phyloP scores from a whole-genome alignment of 495 filamentous ascomycete species.

The Polyplosphaeria fusca region DNA sequence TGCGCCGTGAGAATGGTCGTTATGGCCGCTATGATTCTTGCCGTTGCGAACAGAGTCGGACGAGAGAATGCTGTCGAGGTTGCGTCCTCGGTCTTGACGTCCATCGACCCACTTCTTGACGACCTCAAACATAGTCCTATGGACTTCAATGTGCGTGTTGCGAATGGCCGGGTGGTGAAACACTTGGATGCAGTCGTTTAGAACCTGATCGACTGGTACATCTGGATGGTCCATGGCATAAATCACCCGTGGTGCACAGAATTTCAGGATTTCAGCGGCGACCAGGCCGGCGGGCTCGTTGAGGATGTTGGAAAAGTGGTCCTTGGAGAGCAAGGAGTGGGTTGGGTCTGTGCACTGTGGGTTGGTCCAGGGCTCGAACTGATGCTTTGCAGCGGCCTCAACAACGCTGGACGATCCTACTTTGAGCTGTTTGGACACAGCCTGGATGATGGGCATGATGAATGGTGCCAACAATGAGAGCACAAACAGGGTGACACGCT shows the following conservation, averaged over 20 bases:
- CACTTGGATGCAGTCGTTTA: conserved; percentile 68
- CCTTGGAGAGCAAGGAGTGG: conserved; percentile 91
- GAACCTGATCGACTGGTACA: conserved; percentile 72
- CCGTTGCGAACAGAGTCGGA: conserved; percentile 77
- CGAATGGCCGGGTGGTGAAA: conserved; percentile 89
- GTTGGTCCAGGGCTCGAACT: conserved; percentile 89
- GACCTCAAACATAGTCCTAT: conserved; percentile 79
- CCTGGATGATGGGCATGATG: conserved; percentile 84
- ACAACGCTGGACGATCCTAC: conserved; percentile 77
- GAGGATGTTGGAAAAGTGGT: conserved; percentile 91
- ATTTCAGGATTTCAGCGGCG: conserved; percentile 74
- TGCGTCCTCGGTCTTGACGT: conserved; percentile 51
- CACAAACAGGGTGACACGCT: conserved; percentile 85
- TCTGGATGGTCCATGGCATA: conserved; percentile 87
- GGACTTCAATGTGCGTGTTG: conserved; percentile 68
- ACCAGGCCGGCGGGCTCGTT: conserved; percentile 85
- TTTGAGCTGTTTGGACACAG: conserved; percentile 77
- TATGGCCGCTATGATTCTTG: conserved; percentile 59
- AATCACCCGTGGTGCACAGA: conserved; percentile 78
- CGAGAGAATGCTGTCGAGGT: conserved; percentile 65
- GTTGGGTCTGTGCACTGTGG: conserved; percentile 84
- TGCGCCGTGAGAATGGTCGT: conserved; percentile 32
- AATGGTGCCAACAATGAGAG: conserved; percentile 87
- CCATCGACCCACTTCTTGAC: conserved; percentile 73
- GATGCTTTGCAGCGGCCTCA: conserved; percentile 73